Evolutionary conservation across 768 basidiomycete species (phyloP).

Genomic region (Boletellus emodensis): DNA sequence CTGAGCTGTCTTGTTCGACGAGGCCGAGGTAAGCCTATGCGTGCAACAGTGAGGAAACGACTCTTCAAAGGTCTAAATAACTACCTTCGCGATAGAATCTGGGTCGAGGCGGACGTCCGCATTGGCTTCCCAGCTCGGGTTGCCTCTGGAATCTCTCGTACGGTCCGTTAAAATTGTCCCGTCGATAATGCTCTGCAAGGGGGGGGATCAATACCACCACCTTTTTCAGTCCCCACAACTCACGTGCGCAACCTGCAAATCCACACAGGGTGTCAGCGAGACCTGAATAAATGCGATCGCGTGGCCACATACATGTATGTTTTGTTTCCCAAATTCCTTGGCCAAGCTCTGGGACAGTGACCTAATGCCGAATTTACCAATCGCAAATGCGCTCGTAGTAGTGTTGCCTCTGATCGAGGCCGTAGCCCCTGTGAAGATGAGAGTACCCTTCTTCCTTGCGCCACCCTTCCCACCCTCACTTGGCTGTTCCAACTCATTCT

Average conservation of each 20-base stretch:
- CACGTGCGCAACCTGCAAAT: constrained; percentile 58
- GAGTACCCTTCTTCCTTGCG: constrained; percentile 56
- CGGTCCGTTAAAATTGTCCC: constrained; percentile 48
- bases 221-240: constrained; percentile 23
- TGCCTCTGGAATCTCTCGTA: constrained; percentile 27
- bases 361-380: constrained; percentile 59
- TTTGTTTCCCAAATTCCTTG: constrained; percentile 70
- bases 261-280: background rate
- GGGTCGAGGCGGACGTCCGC: constrained; percentile 51
- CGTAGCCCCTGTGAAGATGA: constrained; percentile 74
- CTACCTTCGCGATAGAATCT: constrained; percentile 56
- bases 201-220: background rate
- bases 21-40: constrained; percentile 62
- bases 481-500: constrained; percentile 42
- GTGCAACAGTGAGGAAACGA: background rate
- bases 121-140: constrained; percentile 42
- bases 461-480: constrained; percentile 36
- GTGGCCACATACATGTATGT: constrained; percentile 55
- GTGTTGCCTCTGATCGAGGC: constrained; percentile 61
- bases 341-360: constrained; percentile 67
- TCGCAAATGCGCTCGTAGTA: constrained; percentile 57
- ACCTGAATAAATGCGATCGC: background rate
- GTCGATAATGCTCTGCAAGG: constrained; percentile 60
- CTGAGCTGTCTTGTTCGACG: constrained; percentile 62
- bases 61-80: background rate